phyloP scores from a whole-genome alignment of 331 rosid species.

The Acacia pycnantha region DNA sequence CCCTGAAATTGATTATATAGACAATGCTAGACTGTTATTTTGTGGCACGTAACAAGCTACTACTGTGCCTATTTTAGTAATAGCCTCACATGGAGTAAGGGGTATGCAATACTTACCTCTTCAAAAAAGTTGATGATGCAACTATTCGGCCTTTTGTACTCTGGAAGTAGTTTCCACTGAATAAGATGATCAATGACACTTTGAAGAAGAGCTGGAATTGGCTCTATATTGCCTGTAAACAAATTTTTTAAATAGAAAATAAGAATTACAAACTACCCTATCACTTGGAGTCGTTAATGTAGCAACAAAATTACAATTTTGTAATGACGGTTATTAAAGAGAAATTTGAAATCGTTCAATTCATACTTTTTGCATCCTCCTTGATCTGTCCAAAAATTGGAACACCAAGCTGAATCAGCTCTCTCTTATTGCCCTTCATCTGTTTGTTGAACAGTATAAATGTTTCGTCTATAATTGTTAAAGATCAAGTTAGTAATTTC shows the following conservation, averaged over 20 bases:
- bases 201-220: slow-evolving; percentile 79
- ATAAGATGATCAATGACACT: slow-evolving; percentile 85
- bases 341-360: slow-evolving; percentile 21
- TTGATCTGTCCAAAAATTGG: slow-evolving; percentile 84
- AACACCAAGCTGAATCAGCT: slow-evolving; percentile 87
- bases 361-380: slow-evolving; percentile 64
- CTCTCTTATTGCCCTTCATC: slow-evolving; percentile 89
- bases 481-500: slow-evolving; percentile 23
- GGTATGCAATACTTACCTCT: slow-evolving; percentile 64
- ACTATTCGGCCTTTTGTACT: slow-evolving; percentile 95
- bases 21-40: slow-evolving; percentile 11
- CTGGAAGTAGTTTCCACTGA: slow-evolving; percentile 93
- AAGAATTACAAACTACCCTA: not conserved
- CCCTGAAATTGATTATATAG: slow-evolving; percentile 46
- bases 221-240: slow-evolving; percentile 70
- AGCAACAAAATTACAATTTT: not conserved
- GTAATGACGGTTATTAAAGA: not conserved
- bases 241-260: slow-evolving; percentile 19
- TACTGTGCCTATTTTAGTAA: slow-evolving; percentile 13
- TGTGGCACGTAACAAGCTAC: slow-evolving; percentile 34
- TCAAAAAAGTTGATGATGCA: slow-evolving; percentile 89
- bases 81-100: slow-evolving; percentile 31
- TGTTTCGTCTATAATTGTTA: slow-evolving; percentile 65
- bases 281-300: not conserved
- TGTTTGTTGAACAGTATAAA: slow-evolving; percentile 87